These are phyloP conservation scores for Phaeophleospora eucalypticola DNA, from an alignment of 2,329 filamentous ascomycete species.

Conservation along the genomic window DNA sequence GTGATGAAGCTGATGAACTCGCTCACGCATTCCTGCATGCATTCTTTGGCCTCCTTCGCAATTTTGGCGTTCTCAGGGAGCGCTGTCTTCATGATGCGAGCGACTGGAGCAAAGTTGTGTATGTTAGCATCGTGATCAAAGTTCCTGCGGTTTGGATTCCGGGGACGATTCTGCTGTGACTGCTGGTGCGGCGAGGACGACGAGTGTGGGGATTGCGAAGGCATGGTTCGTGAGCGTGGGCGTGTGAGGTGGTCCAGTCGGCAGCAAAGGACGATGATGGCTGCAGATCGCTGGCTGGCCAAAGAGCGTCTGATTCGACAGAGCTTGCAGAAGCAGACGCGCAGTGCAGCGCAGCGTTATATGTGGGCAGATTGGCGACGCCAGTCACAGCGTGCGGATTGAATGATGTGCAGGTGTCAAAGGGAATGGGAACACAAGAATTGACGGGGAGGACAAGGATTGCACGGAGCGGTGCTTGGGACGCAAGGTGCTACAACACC, in stretches of 20 bases:
- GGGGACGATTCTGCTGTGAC: constrained; percentile 23
- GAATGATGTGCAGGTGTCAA: constrained; percentile 29
- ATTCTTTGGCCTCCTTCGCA: constrained; percentile 92
- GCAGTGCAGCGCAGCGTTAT: constrained; percentile 42
- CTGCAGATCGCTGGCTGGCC: constrained; percentile 33
- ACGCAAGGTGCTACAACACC: constrained; percentile 25
- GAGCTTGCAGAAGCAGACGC: constrained; percentile 44
- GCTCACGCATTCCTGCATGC: constrained; percentile 99
- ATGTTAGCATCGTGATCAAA: constrained; percentile 79
- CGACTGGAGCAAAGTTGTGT: constrained; percentile 90
- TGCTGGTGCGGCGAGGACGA: constrained; percentile 27
- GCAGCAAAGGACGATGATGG: constrained; percentile 28
- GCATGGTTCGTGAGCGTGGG: constrained; percentile 34
- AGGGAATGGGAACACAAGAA: constrained; percentile 27
- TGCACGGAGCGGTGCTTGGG: constrained; percentile 16
- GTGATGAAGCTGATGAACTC: constrained; percentile 99
- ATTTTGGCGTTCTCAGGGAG: constrained; percentile 98
- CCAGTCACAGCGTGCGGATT: constrained; percentile 26
- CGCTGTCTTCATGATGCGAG: constrained; percentile 97
- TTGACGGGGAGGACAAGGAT: constrained; percentile 24
- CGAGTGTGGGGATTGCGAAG: constrained; percentile 38
- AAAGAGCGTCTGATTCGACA: constrained; percentile 44
- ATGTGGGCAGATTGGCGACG: constrained; percentile 30
- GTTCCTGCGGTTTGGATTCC: constrained; percentile 29
- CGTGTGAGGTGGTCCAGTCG: constrained; percentile 26